Evolutionary conservation across 495 filamentous ascomycete genomes (phyloP).

Genomic region (Neurospora sp.): DNA sequence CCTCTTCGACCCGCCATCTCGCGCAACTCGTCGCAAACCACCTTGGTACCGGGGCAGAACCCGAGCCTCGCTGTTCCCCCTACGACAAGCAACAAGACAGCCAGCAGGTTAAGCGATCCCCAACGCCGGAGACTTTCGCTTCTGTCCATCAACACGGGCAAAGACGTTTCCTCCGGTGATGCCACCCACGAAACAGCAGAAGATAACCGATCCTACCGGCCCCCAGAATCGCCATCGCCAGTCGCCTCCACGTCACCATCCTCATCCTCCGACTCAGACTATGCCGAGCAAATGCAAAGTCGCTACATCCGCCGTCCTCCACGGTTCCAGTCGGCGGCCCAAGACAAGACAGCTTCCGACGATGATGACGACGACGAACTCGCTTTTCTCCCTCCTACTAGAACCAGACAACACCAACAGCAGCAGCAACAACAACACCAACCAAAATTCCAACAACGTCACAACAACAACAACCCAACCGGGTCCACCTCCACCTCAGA

Average conservation of each 20-base stretch:
- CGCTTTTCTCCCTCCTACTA: conserved; percentile 60
- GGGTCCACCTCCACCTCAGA: conserved; percentile 1
- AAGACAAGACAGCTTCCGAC: conserved; percentile 6
- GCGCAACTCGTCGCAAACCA: conserved; percentile 50
- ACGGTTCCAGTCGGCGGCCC: conserved; percentile 29
- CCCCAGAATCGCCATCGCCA: conserved; percentile 16
- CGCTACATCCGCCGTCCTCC: conserved; percentile 48
- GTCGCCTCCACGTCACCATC: conserved; percentile 22
- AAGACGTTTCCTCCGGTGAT: conserved; percentile 5
- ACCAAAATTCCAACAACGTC: neutral
- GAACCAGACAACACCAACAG: neutral
- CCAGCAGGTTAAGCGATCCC: conserved; percentile 7
- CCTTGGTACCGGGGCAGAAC: conserved; percentile 34
- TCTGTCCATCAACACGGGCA: conserved; percentile 16
- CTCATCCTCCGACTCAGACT: conserved; percentile 31
- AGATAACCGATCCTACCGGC: conserved; percentile 9
- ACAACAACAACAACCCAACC: neutral
- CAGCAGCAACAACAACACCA: neutral
- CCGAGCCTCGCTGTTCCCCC: conserved; percentile 15
- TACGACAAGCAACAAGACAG: conserved; percentile 2
- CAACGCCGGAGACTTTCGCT: conserved; percentile 22
- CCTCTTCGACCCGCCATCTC: conserved; percentile 30
- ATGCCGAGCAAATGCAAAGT: conserved; percentile 26
- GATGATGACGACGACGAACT: conserved; percentile 50
- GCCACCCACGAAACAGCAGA: neutral